These are phyloP conservation scores for Ambrosia trifida DNA, from an alignment of 129 eudicot genomes.

Conservation along the genomic window DNA sequence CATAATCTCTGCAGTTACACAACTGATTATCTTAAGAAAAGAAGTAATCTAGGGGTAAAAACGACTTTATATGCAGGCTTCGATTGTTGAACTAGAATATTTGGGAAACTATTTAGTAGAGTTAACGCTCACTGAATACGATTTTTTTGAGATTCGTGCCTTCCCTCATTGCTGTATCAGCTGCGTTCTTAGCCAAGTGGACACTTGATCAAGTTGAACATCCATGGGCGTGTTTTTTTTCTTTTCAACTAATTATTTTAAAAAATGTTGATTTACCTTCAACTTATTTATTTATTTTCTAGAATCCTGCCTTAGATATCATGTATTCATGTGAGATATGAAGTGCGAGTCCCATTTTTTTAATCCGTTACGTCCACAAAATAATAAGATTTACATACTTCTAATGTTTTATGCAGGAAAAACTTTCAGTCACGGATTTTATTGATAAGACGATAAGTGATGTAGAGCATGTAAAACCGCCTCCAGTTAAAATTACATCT, in stretches of 20 bases:
- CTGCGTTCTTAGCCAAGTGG: constrained; percentile 93
- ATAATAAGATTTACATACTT: constrained; percentile 21
- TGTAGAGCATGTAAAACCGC: constrained; percentile 62
- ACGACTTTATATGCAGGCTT: constrained; percentile 50
- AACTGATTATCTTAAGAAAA: background rate
- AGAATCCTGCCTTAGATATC: constrained; percentile 77
- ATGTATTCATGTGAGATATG: no score
- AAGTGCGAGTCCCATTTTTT: background rate
- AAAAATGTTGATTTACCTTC: background rate
- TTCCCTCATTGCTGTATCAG: constrained; percentile 85
- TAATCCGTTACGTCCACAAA: background rate
- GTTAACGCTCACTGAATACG: constrained; percentile 72
- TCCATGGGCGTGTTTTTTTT: constrained; percentile 75
- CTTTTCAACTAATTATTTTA: background rate
- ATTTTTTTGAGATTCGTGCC: constrained; percentile 78
- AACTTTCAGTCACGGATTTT: constrained; percentile 63
- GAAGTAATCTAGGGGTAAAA: constrained; percentile 1
- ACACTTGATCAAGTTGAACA: constrained; percentile 75
- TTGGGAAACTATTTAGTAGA: constrained; percentile 86
- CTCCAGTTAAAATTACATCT: constrained; percentile 69
- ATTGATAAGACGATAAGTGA: constrained; percentile 47
- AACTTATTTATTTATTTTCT: constrained; percentile 30
- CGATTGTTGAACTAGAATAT: constrained; percentile 63
- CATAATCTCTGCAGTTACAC: constrained; percentile 7
- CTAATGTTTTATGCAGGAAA: constrained; percentile 70